Conservation (phyloP, 192 early-diverging fungal species). For the Gaertneriomyces semiglobifer region DNA sequence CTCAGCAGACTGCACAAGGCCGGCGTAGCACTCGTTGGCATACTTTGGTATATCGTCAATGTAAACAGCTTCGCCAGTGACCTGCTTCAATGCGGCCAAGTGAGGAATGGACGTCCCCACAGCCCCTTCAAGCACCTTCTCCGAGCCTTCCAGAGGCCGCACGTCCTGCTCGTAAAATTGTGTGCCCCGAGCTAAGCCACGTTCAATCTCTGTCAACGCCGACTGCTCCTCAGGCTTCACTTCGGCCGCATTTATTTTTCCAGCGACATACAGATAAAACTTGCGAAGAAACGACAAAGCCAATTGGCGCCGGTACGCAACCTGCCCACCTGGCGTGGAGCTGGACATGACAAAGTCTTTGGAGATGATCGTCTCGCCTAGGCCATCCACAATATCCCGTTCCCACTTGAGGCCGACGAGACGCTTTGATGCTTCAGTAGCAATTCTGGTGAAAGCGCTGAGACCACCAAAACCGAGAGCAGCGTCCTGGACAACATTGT, state of each 20-base stretch:
- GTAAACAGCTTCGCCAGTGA: slow-evolving; percentile 80
- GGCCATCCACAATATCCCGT: slow-evolving; percentile 35
- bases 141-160: slow-evolving; percentile 6
- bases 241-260: slow-evolving; percentile 13
- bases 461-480: slow-evolving; percentile 78
- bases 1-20: slow-evolving; percentile 61
- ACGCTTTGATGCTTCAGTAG: slow-evolving; percentile 41
- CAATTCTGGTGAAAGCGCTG: slow-evolving; percentile 58
- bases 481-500: slow-evolving; percentile 49
- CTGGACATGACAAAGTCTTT: slow-evolving; percentile 36
- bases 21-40: slow-evolving; percentile 65
- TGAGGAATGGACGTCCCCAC: slow-evolving; percentile 72
- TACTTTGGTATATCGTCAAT: slow-evolving; percentile 76
- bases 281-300: slow-evolving; percentile 34
- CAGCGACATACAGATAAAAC: slow-evolving; percentile 31
- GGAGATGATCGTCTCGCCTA: slow-evolving; percentile 10
- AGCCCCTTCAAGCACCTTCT: slow-evolving; percentile 15
- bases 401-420: slow-evolving; percentile 59
- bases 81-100: slow-evolving; percentile 74
- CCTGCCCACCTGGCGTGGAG: slow-evolving; percentile 42
- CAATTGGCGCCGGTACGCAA: slow-evolving; percentile 43
- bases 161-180: slow-evolving; percentile 24
- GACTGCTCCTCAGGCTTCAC: slow-evolving; percentile 22
- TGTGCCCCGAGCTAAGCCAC: slow-evolving; percentile 27
- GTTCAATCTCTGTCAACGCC: slow-evolving; percentile 31